Base-by-base conservation (phyloP, 2,329 filamentous ascomycete species). In the Diaporthe sp. region DNA sequence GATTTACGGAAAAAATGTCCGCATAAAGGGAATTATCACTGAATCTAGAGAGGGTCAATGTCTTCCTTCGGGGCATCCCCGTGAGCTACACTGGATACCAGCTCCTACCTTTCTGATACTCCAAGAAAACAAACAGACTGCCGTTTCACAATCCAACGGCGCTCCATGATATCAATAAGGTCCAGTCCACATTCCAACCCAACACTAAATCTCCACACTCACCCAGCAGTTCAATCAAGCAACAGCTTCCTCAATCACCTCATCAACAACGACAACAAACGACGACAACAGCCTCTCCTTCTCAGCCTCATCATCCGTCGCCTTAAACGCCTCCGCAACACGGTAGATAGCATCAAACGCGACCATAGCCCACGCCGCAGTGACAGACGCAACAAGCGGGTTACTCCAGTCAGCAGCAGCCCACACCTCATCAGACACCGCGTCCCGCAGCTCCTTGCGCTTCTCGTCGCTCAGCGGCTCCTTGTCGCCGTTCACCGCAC, bases 341-440 rank as follows among this genome's bases (percentile, higher is more conserved):
- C 25, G 54, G 33, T 60, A 45, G 9, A 74, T 7, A 25, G 35
- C 55, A 13, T 71, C 33, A 42, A 71, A 74, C 45, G 58, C 45
- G 2, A 58, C 15, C 72, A 74, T 71, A 10, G 66, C 68, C 35
- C 10, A 13, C 5, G 57, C 38, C 19, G 60, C 66, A 8, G 42
- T 64, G 35, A 71, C 15, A 1, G 58, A n/a, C 25, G 33, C 58
- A 3, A 33, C 8, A 5, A 72, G 25, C 33, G 70, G 70, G 70
- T 57, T 61, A 4, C 25, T 50, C 40, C 72, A 70, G 57, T 71
- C 45, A n/a, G 35, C 40, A 12, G 3, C 25, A 13, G 47, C 38
- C 38, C 70, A 69, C 25, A 42, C 38, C 54, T 54, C 58, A n/a
- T 71, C 64, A 3, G 45, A 12, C 38, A 47, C 25, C 22, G 8